A percentile compares a stretch with the other conserved stretches of the same genome.
These are phyloP conservation scores for Phyllosticta capitalensis DNA, from an alignment of 2,329 filamentous ascomycete genomes.

Conservation along the genomic window DNA sequence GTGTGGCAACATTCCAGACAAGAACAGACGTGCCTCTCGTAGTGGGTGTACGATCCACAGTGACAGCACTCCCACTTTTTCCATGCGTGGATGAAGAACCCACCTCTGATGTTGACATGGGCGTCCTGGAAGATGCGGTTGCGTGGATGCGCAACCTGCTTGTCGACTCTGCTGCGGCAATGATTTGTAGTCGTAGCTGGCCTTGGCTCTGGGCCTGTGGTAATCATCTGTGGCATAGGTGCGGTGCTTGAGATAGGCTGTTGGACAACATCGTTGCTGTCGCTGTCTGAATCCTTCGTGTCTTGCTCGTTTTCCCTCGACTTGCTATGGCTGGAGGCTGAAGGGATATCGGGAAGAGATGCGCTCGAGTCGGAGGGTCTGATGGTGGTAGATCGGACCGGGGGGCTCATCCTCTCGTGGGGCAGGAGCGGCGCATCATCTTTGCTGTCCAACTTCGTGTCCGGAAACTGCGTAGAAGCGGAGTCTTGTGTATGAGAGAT, in stretches of 20 bases:
- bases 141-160: background rate
- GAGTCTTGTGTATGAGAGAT: background rate
- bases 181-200: too few relatives aligned
- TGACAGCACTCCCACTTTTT: conserved; percentile 7
- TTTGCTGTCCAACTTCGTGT: background rate
- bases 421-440: background rate
- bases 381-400: background rate
- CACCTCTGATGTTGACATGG: background rate
- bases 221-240: too few relatives aligned
- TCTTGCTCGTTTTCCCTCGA: too few relatives aligned
- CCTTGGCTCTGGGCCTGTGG: too few relatives aligned
- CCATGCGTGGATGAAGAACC: background rate
- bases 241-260: too few relatives aligned
- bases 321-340: too few relatives aligned
- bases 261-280: too few relatives aligned
- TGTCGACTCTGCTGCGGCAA: background rate
- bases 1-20: conserved; percentile 5
- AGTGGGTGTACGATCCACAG: conserved; percentile 7
- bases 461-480: background rate
- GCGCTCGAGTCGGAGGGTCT: background rate
- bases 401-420: background rate
- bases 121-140: background rate
- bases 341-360: background rate
- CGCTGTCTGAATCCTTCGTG: too few relatives aligned
- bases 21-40: conserved; percentile 7